A percentile compares a stretch with the other conserved stretches of the same genome.
Conservation (phyloP, 192 early-diverging fungal species). For the Backusella tuberculispora region DNA sequence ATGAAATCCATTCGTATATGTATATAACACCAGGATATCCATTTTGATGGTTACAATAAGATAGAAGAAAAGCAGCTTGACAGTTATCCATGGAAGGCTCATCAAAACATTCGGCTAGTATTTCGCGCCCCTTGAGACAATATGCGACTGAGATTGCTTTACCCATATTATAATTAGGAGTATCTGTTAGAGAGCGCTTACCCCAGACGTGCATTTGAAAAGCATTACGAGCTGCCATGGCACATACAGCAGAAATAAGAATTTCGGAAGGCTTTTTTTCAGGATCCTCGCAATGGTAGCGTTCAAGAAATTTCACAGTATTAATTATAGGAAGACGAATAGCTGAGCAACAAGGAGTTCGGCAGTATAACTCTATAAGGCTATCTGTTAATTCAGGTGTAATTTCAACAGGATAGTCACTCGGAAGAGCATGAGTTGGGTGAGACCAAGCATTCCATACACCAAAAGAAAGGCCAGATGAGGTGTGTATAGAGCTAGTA, state of each 20-base stretch:
- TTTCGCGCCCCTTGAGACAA: slow-evolving; percentile 38
- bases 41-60: slow-evolving; percentile 45
- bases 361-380: slow-evolving; percentile 38
- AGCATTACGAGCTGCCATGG: slow-evolving; percentile 45
- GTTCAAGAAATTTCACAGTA: slow-evolving; percentile 27
- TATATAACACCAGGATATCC: slow-evolving; percentile 37
- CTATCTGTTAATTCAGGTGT: slow-evolving; percentile 41
- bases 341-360: slow-evolving; percentile 42
- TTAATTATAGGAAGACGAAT: slow-evolving; percentile 41
- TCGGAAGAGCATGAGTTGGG: slow-evolving; percentile 35
- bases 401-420: slow-evolving; percentile 43
- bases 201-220: slow-evolving; percentile 47
- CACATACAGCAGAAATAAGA: slow-evolving; percentile 40
- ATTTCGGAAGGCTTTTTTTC: slow-evolving; percentile 30
- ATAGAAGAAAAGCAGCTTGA: slow-evolving; percentile 41
- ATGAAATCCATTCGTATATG: slow-evolving; percentile 46
- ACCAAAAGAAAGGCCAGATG: slow-evolving; percentile 36
- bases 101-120: slow-evolving; percentile 43
- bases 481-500: slow-evolving; percentile 23
- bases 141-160: slow-evolving; percentile 42
- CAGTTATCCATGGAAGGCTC: slow-evolving; percentile 39
- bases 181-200: slow-evolving; percentile 27
- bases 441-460: slow-evolving; percentile 43
- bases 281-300: slow-evolving; percentile 31
- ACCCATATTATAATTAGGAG: slow-evolving; percentile 45